A percentile compares a stretch with the other conserved stretches of the same genome.
Conservation (phyloP, 495 filamentous ascomycete genomes). For the Terfezia boudieri region DNA sequence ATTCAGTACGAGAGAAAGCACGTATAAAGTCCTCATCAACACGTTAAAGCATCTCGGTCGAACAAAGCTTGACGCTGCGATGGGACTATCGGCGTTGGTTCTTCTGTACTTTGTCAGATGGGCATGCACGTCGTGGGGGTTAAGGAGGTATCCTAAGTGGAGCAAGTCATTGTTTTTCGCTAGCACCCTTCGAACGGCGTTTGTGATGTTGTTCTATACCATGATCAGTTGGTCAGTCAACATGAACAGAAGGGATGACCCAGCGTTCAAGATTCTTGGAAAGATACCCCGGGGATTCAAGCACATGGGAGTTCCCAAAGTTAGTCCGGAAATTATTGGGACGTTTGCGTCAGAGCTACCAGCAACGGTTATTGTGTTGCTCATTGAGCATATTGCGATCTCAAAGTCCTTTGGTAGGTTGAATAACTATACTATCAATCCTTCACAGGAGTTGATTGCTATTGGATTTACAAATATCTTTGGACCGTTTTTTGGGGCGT, state of each 20-base stretch:
- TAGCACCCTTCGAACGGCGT: conserved; percentile 70
- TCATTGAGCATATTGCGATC: conserved; percentile 96
- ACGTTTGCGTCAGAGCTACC: conserved; percentile 44
- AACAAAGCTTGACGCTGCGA: conserved; percentile 56
- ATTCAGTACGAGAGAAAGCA: conserved; percentile 52
- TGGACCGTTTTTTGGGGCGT: conserved; percentile 81
- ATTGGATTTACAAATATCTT: conserved; percentile 85
- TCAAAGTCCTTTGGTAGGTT: conserved; percentile 92
- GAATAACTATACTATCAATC: conserved; percentile 96
- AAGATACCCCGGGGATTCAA: conserved; percentile 45
- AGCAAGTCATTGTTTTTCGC: conserved; percentile 70
- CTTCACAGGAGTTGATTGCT: conserved; percentile 87
- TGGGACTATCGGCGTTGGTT: conserved; percentile 64
- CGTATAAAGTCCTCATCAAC: conserved; percentile 73
- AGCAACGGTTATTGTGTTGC: conserved; percentile 67
- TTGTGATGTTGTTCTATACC: conserved; percentile 83
- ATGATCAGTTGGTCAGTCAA: conserved; percentile 79
- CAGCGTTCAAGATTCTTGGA: conserved; percentile 45
- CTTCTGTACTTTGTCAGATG: conserved; percentile 67
- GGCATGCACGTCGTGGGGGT: conserved; percentile 35
- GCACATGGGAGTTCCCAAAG: conserved; percentile 8
- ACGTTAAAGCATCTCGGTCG: conserved; percentile 52
- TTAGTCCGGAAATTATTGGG: conserved; percentile 33
- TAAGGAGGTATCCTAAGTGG: conserved; percentile 43
- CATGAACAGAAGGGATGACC: conserved; percentile 26